Conservation (phyloP, 169 alveolate genomes). For the Eimeria praecox region DNA sequence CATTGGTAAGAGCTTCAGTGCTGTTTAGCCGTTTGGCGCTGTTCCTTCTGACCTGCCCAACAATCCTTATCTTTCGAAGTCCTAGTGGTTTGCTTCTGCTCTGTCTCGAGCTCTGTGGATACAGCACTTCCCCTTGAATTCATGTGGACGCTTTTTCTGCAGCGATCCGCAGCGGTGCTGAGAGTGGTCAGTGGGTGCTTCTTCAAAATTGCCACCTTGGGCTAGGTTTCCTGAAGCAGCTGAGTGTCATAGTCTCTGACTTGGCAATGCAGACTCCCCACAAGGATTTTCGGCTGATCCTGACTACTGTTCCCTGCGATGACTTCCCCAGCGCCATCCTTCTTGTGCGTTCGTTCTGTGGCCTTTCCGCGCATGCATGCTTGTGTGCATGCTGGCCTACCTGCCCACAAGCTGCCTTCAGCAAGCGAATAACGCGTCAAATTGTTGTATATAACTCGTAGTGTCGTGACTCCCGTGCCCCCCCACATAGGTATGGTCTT, state of each 20-base stretch:
- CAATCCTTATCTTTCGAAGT: not conserved
- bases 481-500: conserved; percentile 13
- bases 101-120: not conserved
- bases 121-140: too few species aligned
- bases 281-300: conserved; percentile 92
- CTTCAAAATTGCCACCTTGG: conserved; percentile 97
- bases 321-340: conserved; percentile 90
- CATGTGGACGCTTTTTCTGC: conserved; percentile 31
- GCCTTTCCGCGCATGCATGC: conserved; percentile 60
- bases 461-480: not conserved
- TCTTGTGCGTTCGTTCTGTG: conserved; percentile 63
- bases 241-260: conserved; percentile 93
- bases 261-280: conserved; percentile 70
- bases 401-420: not conserved
- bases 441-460: not conserved
- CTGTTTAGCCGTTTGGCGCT: not conserved
- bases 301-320: conserved; percentile 94
- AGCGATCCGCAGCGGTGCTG: conserved; percentile 92
- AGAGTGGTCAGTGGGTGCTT: conserved; percentile 96
- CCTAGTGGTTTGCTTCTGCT: not conserved
- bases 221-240: conserved; percentile 94
- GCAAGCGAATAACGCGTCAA: not conserved
- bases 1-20: not conserved
- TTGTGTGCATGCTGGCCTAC: conserved; percentile 29
- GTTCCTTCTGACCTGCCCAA: not conserved